These are phyloP conservation scores for Hypoxylon sp. DNA, from an alignment of 2,329 filamentous ascomycete genomes.

Conservation along the genomic window DNA sequence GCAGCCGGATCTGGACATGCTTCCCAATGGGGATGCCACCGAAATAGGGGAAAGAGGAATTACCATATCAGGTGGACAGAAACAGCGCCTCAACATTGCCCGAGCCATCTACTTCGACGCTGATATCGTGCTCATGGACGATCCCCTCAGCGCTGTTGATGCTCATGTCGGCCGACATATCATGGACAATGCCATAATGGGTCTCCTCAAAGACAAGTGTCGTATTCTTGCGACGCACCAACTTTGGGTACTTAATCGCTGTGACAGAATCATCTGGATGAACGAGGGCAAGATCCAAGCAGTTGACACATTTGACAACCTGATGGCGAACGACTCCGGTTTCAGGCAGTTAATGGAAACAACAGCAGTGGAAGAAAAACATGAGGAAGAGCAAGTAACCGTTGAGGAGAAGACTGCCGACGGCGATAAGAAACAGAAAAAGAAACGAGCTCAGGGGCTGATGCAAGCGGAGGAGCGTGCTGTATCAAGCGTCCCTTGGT, in stretches of 20 bases:
- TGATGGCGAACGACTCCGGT: conserved; percentile 82
- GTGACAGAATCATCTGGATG: conserved; percentile 94
- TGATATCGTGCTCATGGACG: conserved; percentile 77
- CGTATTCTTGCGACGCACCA: conserved; percentile 95
- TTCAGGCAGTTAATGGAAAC: conserved; percentile 90
- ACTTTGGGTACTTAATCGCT: conserved; percentile 89
- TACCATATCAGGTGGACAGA: conserved; percentile 94
- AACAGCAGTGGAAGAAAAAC: conserved; percentile 78
- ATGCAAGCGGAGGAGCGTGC: conserved; percentile 81
- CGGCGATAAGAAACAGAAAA: conserved; percentile 62
- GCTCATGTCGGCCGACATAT: conserved; percentile 80
- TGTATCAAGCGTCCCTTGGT: conserved; percentile 81
- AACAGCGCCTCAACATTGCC: conserved; percentile 94
- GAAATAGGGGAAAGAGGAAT: conserved; percentile 97
- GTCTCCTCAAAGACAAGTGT: conserved; percentile 88
- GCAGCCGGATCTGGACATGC: conserved; percentile 87
- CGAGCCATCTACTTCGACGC: conserved; percentile 80
- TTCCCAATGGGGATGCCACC: conserved; percentile 89
- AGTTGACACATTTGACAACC: conserved; percentile 88
- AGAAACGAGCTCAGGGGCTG: conserved; percentile 70
- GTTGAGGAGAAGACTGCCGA: conserved; percentile 63
- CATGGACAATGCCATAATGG: conserved; percentile 94
- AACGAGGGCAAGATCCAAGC: conserved; percentile 86
- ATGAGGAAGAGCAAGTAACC: conserved; percentile 65
- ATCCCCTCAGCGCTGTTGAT: conserved; percentile 77